Evolutionary conservation across 306 rosid genomes (phyloP).

Genomic region (Vicia sativa): DNA sequence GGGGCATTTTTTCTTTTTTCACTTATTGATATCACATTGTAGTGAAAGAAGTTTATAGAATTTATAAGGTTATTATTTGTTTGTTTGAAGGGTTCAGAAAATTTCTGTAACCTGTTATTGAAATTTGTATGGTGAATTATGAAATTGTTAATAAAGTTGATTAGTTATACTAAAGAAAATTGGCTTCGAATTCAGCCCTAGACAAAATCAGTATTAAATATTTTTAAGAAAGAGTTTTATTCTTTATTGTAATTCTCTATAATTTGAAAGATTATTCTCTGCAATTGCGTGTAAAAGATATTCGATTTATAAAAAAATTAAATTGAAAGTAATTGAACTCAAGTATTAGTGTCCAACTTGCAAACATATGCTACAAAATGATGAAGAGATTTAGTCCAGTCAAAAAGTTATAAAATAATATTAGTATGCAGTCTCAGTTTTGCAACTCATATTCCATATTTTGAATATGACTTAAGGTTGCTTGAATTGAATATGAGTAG

Average conservation of each 20-base stretch:
- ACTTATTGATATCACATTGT: slow-evolving; percentile 24
- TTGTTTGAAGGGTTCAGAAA: slow-evolving; percentile 31
- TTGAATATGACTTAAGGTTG: slow-evolving; percentile 10
- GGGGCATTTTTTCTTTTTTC: slow-evolving; percentile 37
- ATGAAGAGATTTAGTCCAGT: background rate
- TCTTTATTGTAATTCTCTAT: too few species aligned
- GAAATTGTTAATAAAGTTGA: slow-evolving; percentile 15
- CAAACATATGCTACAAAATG: slow-evolving; percentile 2
- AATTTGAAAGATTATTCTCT: too few species aligned
- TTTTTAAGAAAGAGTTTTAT: too few species aligned
- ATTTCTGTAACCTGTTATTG: slow-evolving; percentile 26
- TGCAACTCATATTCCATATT: background rate
- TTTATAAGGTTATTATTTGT: slow-evolving; percentile 19
- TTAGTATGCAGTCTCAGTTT: background rate
- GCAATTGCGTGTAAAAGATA: too few species aligned
- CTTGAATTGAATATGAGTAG: slow-evolving; percentile 7
- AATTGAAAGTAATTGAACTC: background rate
- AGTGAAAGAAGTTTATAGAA: slow-evolving; percentile 39
- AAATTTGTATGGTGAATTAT: slow-evolving; percentile 27
- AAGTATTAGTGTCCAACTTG: background rate
- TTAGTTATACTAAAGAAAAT: background rate
- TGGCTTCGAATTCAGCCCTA: too few species aligned
- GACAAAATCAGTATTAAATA: too few species aligned
- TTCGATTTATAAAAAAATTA: too few species aligned
- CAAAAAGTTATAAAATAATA: background rate